phyloP scores from a whole-genome alignment of 768 basidiomycete species.

The Amanita subjunquillea region DNA sequence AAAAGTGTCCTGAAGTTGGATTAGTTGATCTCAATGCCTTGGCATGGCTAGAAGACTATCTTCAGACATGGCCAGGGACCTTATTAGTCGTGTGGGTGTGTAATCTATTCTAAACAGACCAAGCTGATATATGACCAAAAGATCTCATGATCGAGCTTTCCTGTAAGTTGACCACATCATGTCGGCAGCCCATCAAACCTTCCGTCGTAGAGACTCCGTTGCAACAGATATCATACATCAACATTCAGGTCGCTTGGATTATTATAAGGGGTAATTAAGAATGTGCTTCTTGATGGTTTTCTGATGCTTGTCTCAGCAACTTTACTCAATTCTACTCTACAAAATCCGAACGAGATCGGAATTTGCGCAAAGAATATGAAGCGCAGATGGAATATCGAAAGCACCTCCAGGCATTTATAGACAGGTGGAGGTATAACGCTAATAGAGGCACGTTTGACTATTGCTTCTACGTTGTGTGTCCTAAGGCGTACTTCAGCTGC shows the following conservation, averaged over 20 bases:
- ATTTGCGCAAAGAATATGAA: slow-evolving; percentile 91
- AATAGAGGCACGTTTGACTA: slow-evolving; percentile 57
- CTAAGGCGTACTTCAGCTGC: slow-evolving; percentile 41
- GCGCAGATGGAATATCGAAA: slow-evolving; percentile 92
- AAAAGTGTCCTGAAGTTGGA: not conserved
- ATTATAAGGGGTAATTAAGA: slow-evolving; percentile 82
- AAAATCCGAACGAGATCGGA: slow-evolving; percentile 88
- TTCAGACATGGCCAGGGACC: slow-evolving; percentile 91
- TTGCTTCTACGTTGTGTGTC: not conserved
- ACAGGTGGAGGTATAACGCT: slow-evolving; percentile 96
- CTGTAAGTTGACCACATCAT: slow-evolving; percentile 35
- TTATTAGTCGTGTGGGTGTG: slow-evolving; percentile 77
- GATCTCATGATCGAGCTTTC: slow-evolving; percentile 97
- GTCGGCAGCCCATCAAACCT: not conserved
- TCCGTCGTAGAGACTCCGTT: slow-evolving; percentile 63
- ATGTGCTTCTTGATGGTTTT: not conserved
- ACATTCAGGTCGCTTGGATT: slow-evolving; percentile 86
- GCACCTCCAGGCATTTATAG: slow-evolving; percentile 96
- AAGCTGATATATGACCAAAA: slow-evolving; percentile 16
- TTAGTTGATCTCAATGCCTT: slow-evolving; percentile 88
- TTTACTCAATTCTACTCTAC: slow-evolving; percentile 99
- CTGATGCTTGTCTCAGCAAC: slow-evolving; percentile 42
- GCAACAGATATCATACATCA: slow-evolving; percentile 98
- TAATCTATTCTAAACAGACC: not conserved
- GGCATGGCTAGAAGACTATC: slow-evolving; percentile 95